Base-by-base conservation (phyloP, 352 stramenopile species). In the Globisporangium splendens region DNA sequence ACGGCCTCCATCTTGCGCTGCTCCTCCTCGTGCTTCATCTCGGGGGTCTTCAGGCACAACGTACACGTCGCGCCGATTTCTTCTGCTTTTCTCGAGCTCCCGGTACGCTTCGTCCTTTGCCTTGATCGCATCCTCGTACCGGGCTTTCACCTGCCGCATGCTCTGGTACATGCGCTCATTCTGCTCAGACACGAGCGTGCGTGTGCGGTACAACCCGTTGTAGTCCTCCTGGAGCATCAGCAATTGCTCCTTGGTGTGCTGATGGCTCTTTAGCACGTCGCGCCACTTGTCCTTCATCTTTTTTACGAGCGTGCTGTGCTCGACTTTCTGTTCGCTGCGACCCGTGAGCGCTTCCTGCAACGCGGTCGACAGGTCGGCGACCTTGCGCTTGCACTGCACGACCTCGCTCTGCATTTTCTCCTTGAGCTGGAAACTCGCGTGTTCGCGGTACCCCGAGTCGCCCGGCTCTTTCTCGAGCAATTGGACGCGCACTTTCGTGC, bases 201-300 rank as follows among this genome's bases (percentile, higher is more conserved):
- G 72, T 31, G 71, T 77, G 5, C 68, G 77, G 21, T 76, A 91
- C 14, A 89, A 66, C 1, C 73, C 79, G n/a, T 73, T 69, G 60
- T 88, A 91, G 55, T 89, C 81, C 56, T 90, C 80, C 48, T 88
- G 76, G 0, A 90, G 54, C 80, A 88, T 88, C 59, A 69, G 35
- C 2, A 88, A 56, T 42, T 88, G 76, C 48, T 88, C 75, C 46
- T 79, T 83, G 0, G 74, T 68, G 46, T 78, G 75, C 17, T 77
- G 65, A 28, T 80, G 62, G 12, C 18, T 66, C 8, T 48, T 53
- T 14, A 90, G 46, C 14, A 88, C 53, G 31, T 88, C 80, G 38
- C 73, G 66, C 78, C 77, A 87, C 38, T 88, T 88, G n/a, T 81
- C 59, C 59, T 90, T 90, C 69, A 86, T 84, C 39, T 75, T 72